Evolutionary conservation across 23 red algal genomes (phyloP).

Genomic region (Gracilaria gracilis): DNA sequence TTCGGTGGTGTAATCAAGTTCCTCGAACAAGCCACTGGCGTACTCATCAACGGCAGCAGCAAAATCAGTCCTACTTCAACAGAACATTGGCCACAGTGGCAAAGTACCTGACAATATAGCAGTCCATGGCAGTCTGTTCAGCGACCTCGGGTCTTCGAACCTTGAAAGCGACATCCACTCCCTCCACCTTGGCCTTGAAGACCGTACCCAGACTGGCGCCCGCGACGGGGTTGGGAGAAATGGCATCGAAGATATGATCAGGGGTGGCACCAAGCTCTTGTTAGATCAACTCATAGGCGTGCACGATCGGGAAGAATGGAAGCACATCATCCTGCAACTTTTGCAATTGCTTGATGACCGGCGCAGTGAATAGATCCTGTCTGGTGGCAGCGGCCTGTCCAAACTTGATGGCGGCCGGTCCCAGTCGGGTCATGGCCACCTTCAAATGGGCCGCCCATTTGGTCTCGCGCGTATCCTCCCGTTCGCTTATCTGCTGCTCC

Average conservation of each 20-base stretch:
- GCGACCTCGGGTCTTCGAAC: constrained; percentile 91
- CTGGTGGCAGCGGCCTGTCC: constrained; percentile 84
- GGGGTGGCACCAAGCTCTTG: constrained; percentile 76
- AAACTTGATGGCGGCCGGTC: constrained; percentile 93
- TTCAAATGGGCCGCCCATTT: constrained; percentile 66
- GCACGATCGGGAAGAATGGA: constrained; percentile 63
- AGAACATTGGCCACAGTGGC: constrained; percentile 47
- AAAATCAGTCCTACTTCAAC: constrained; percentile 65
- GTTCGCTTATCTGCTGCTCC: background rate
- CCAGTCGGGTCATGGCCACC: constrained; percentile 76
- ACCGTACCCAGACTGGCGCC: constrained; percentile 90
- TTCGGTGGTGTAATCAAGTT: constrained; percentile 87
- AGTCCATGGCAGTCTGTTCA: constrained; percentile 83
- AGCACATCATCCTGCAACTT: constrained; percentile 81
- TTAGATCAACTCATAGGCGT: constrained; percentile 83
- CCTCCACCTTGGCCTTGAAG: constrained; percentile 58
- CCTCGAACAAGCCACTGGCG: constrained; percentile 87
- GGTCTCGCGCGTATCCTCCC: background rate
- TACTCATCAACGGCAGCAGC: constrained; percentile 87
- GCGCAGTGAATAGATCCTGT: constrained; percentile 81
- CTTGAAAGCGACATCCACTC: constrained; percentile 81
- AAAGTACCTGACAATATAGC: constrained; percentile 76
- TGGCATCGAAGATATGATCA: constrained; percentile 72
- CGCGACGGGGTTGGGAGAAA: constrained; percentile 72
- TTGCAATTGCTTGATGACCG: constrained; percentile 77